Conservation (phyloP, 345 rosid genomes). For the Sonneratia caseolaris region DNA sequence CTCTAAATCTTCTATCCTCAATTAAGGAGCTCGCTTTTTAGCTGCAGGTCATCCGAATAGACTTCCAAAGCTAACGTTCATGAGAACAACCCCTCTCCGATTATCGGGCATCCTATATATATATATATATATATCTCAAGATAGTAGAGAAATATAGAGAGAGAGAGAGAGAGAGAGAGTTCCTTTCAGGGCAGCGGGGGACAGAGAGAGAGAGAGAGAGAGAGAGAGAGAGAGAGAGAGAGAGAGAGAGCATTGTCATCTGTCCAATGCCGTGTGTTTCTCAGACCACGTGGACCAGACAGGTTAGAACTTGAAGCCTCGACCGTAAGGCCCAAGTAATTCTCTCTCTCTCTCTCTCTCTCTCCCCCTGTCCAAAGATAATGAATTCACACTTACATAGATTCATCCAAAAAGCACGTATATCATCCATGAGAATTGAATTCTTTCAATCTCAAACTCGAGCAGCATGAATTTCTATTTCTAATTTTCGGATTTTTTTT, state of each 20-base stretch:
- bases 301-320: neutral
- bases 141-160: neutral
- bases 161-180: neutral
- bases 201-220: neutral
- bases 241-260: neutral
- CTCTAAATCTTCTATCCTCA: neutral
- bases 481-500: too few relatives aligned
- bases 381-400: too few relatives aligned
- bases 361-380: too few relatives aligned
- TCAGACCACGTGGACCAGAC: conserved; percentile 52
- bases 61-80: neutral
- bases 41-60: neutral
- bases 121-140: neutral
- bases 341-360: too few relatives aligned
- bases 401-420: too few relatives aligned
- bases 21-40: neutral
- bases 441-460: too few relatives aligned
- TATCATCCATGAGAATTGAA: too few relatives aligned
- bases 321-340: conserved; percentile 1
- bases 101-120: neutral
- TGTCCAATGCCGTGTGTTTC: neutral
- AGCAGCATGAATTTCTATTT: too few relatives aligned
- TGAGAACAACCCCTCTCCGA: neutral
- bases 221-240: conserved; percentile 10
- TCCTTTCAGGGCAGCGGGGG: neutral